Conservation (phyloP, 306 rosid species). For the Phaseolus lunatus region DNA sequence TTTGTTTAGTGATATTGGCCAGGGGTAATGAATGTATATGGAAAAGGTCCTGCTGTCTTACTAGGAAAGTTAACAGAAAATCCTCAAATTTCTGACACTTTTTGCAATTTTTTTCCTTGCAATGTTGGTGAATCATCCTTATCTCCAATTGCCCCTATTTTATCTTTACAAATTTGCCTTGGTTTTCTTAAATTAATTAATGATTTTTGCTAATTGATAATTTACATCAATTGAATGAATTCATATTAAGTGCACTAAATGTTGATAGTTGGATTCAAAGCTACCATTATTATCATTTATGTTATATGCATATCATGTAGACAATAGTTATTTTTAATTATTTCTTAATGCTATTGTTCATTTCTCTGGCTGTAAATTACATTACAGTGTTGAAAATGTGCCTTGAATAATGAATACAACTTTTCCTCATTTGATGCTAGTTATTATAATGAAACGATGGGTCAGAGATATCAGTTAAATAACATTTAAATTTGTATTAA, state of each 20-base stretch:
- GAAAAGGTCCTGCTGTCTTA: constrained; percentile 45
- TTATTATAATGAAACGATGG: constrained; percentile 1
- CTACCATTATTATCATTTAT: not conserved
- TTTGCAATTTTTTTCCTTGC: not conserved
- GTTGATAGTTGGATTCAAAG: not conserved
- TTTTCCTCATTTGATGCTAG: not conserved
- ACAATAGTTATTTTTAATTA: constrained; percentile 30
- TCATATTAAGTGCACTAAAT: not conserved
- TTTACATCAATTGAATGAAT: not conserved
- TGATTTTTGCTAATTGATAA: not conserved
- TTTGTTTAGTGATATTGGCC: constrained; percentile 47
- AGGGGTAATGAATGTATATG: constrained; percentile 61
- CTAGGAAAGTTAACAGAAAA: constrained; percentile 50
- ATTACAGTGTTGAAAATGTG: not conserved
- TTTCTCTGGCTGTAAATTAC: not conserved
- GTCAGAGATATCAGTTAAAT: not conserved
- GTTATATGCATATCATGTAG: not conserved
- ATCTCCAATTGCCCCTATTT: not conserved
- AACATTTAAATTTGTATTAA: not conserved
- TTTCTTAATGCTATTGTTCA: constrained; percentile 9
- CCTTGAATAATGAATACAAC: not conserved
- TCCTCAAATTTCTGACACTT: constrained; percentile 15
- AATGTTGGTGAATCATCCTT: not conserved
- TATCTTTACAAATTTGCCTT: not conserved
- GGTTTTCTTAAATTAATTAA: not conserved